A percentile compares a stretch with the other conserved stretches of the same genome.
These are phyloP conservation scores for Botrytis hyacinthi DNA, from an alignment of 2,329 filamentous ascomycete species.

Conservation along the genomic window DNA sequence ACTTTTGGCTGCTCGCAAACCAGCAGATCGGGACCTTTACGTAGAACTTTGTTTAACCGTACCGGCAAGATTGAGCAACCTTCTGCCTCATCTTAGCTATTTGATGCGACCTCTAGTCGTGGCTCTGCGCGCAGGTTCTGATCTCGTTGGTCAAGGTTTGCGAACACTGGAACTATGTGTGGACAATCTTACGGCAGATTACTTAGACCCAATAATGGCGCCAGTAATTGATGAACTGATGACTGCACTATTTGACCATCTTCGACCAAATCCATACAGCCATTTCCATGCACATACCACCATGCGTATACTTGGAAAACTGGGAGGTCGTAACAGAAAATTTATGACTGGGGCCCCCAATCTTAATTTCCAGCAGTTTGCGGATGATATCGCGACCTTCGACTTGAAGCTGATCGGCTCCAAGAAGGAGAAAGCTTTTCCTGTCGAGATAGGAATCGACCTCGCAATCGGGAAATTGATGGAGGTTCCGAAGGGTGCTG, in stretches of 20 bases:
- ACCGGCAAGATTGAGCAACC: constrained; percentile 87
- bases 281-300: constrained; percentile 98
- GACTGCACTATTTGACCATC: constrained; percentile 94
- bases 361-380: constrained; percentile 78
- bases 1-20: constrained; percentile 84
- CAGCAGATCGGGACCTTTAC: constrained; percentile 88
- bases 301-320: constrained; percentile 93
- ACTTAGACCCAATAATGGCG: constrained; percentile 97
- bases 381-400: constrained; percentile 84
- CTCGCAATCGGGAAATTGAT: constrained; percentile 83
- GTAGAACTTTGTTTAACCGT: constrained; percentile 97
- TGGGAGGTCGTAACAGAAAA: constrained; percentile 91
- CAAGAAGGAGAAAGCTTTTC: constrained; percentile 84
- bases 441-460: constrained; percentile 81
- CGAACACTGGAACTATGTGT: constrained; percentile 94
- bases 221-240: constrained; percentile 98
- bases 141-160: constrained; percentile 91
- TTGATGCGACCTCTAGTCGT: constrained; percentile 98
- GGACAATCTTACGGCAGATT: constrained; percentile 96
- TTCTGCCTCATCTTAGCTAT: constrained; percentile 92
- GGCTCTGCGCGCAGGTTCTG: constrained; percentile 83
- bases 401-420: constrained; percentile 88
- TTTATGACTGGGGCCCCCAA: constrained; percentile 88
- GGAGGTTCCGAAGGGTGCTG: constrained; percentile 66
- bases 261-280: constrained; percentile 90